Percentiles rank a stretch among this genome's conserved stretches.
These are phyloP conservation scores for Amniculicola lignicola DNA, from an alignment of 495 filamentous ascomycete species.

Conservation along the genomic window DNA sequence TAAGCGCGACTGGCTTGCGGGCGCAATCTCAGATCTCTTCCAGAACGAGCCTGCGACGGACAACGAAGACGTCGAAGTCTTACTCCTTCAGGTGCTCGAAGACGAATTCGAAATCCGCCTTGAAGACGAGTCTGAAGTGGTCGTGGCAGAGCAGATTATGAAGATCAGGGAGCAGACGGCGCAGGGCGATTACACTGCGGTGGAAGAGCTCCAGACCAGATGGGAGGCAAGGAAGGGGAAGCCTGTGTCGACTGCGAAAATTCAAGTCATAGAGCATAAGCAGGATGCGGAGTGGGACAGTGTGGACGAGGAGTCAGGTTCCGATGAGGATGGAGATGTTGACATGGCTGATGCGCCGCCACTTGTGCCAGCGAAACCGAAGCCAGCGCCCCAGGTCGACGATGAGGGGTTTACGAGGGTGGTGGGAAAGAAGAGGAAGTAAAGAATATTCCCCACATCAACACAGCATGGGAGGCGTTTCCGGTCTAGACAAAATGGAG, in stretches of 20 bases:
- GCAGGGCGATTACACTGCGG: constrained; percentile 62
- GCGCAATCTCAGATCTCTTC: constrained; percentile 81
- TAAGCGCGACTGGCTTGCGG: constrained; percentile 96
- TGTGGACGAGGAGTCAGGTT: constrained; percentile 54
- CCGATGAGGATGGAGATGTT: constrained; percentile 53
- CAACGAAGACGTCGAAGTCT: constrained; percentile 74
- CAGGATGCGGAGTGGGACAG: constrained; percentile 56
- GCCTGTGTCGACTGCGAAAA: constrained; percentile 48
- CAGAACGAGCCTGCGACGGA: constrained; percentile 68
- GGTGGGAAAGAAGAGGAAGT: constrained; percentile 62
- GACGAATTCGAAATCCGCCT: constrained; percentile 92
- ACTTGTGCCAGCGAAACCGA: constrained; percentile 54
- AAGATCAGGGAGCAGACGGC: constrained; percentile 58
- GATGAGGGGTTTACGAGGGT: constrained; percentile 95
- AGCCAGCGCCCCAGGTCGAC: constrained; percentile 72
- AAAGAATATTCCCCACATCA: too few relatives aligned
- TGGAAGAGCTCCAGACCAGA: constrained; percentile 63
- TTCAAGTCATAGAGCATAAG: constrained; percentile 35
- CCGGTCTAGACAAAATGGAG: too few relatives aligned
- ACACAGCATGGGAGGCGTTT: too few relatives aligned
- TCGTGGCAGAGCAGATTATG: constrained; percentile 70
- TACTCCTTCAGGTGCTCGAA: constrained; percentile 82
- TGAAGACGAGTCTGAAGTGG: constrained; percentile 79
- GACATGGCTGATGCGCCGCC: constrained; percentile 65
- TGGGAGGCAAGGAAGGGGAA: constrained; percentile 60